Evolutionary conservation across 2,329 filamentous ascomycete species (phyloP), one percentile per base, ranked within the genome.

Genomic region (Cladosporium sp.): DNA sequence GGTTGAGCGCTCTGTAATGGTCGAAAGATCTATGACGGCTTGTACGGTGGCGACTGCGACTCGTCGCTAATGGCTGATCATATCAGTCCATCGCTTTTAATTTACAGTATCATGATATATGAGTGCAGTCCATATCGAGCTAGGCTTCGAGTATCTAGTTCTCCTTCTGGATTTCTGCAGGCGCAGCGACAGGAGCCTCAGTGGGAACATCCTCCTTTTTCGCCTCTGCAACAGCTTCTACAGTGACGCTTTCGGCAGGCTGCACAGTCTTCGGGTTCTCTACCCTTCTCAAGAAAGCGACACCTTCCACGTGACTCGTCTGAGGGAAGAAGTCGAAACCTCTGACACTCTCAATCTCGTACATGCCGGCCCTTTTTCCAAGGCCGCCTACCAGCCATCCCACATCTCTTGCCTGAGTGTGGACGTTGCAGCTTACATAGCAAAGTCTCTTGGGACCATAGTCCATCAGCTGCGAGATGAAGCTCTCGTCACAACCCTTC

Each of bases 301-400:
- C 81, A 13, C 83, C 82, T 68, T 87, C 84, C 1, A 87, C 84
- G 78, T 87, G 84, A 7, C 83, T 81, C 28, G 84, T 87, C 73
- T 97, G 93, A 12, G 94, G 94, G 75, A 99, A 99, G 74, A 99
- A 97, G 71, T 99, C 94, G 69, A 97, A 97, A 0, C 93, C 94
- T 48, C 88, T 81, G 47, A 99, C 74, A 69, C 89, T 96, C 80
- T 97, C 93, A 70, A 99, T 89, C 72, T 87, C 84, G 74, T 97
- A 99, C 57, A 70, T 22, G 72, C 62, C 65, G 77, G 67, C 19
- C 61, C 12, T 66, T 70, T 60, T 60, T 70, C 13, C 71, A 67
- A 83, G 74, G 0, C 92, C 91, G 35, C 87, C 81, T 1, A 97
- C 91, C 67, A 99, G 75, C 60, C 93, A 84, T 0, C 92, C 94